Base-by-base conservation (phyloP, 2,329 filamentous ascomycete genomes). In the Fusarium citri region DNA sequence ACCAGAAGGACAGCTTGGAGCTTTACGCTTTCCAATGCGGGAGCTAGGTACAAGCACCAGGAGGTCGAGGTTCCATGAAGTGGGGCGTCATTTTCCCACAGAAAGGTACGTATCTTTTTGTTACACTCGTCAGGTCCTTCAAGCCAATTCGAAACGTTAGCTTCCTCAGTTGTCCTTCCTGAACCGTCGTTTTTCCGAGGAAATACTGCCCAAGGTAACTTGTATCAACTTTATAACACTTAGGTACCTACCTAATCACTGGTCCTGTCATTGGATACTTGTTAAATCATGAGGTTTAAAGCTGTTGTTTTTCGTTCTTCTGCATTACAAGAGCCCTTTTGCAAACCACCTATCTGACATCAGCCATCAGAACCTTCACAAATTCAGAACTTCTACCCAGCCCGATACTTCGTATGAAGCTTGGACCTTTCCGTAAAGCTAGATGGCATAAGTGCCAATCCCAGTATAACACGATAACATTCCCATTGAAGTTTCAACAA, bases 1-100 rank as follows among this genome's bases (percentile, higher is more conserved):
- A 70, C 69, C 55, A 72, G 76, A 78, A 82, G 81, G 81, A 83
- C 81, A 83, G 81, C 80, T 83, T 83, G 81, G 81, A 83, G 81
- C 81, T 83, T 82, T 71, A 66, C 58, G 55, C 34, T 66, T 56
- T 53, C 26, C 49, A 59, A 50, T 63, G 51, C 56, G 37, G 55
- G 55, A 69, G 67, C 56, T 68, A 64, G 34, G 49, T 42, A 16
- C 49, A 53, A 43, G 41, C 22, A 43, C 41, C 58, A 66, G 63
- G 63, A 66, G 63, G 62, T 60, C 26, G 16, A 48, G 47, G 34
- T 37, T 37, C 34, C 34, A 37, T 37, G 18, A 12, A 37, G 61
- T 59, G 62, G 62, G 37, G 23, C 57, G 43, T 16, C 28, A 49
- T 41, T 49, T 54, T 46, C 59, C 30, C 30, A 37, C 46, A 16